Percentiles rank a stretch among this genome's conserved stretches.
These are phyloP conservation scores for Goniomonas avonlea DNA, from an alignment of 78 protist species.

Conservation along the genomic window DNA sequence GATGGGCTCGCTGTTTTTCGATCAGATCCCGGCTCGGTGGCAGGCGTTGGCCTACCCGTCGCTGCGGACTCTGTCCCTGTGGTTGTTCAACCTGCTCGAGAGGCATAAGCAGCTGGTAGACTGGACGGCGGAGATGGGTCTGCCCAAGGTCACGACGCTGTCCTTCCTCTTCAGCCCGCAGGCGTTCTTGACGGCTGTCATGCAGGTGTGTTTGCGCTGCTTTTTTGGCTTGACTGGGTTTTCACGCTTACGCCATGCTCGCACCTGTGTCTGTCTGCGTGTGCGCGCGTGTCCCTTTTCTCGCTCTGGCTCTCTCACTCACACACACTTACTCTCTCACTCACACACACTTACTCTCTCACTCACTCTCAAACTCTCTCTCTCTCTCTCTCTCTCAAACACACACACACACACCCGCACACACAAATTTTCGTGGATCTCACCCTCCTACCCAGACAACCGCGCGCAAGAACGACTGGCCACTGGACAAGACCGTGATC, in stretches of 20 bases:
- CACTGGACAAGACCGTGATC: conserved; percentile 46
- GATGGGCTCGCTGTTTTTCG: conserved; percentile 31
- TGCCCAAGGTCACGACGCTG: conserved; percentile 55
- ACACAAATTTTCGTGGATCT: background rate
- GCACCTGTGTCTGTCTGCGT: too few species aligned
- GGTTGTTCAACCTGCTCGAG: conserved; percentile 57
- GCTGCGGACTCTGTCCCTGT: conserved; percentile 6
- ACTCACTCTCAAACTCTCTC: too few species aligned
- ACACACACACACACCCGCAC: too few species aligned
- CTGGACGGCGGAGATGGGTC: conserved; percentile 46
- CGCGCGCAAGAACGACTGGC: conserved; percentile 58
- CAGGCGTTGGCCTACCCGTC: conserved; percentile 59
- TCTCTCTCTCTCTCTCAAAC: too few species aligned
- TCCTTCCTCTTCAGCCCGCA: conserved; percentile 66
- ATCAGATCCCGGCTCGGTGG: conserved; percentile 58
- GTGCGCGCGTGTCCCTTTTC: background rate
- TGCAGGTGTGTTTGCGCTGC: too few species aligned
- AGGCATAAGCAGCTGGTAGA: conserved; percentile 31
- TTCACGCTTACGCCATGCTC: too few species aligned
- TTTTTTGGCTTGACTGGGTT: too few species aligned
- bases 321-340: too few species aligned
- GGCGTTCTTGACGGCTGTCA: conserved; percentile 70
- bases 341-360: background rate
- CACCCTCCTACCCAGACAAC: conserved; percentile 39
- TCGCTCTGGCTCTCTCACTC: background rate